A percentile compares a stretch with the other conserved stretches of the same genome.
phyloP scores from a whole-genome alignment of 2,329 filamentous ascomycete genomes.

The Alternaria tenuissima region DNA sequence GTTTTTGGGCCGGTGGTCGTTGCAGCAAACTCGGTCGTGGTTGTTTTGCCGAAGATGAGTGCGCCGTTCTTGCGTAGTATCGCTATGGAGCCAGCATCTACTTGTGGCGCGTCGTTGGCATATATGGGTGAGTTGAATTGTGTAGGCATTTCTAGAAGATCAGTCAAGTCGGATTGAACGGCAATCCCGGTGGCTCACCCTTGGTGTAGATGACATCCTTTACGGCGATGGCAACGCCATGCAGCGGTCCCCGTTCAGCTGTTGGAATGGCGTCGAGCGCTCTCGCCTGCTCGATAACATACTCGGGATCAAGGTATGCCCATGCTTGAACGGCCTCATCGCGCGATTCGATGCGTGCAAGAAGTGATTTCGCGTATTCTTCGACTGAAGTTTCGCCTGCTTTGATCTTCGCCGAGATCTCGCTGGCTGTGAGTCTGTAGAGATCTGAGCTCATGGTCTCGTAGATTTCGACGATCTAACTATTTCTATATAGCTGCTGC shows the following conservation, averaged over 20 bases:
- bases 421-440: slow-evolving; percentile 33
- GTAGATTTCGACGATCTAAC: rapidly evolving
- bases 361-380: slow-evolving; percentile 40
- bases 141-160: slow-evolving; percentile 62
- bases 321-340: slow-evolving; percentile 40
- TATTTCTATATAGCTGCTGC: background rate
- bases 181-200: slow-evolving; percentile 22
- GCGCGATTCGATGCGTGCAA: slow-evolving; percentile 37
- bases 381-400: slow-evolving; percentile 37
- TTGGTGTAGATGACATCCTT: slow-evolving; percentile 67
- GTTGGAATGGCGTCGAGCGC: slow-evolving; percentile 60
- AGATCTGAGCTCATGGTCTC: slow-evolving; percentile 14
- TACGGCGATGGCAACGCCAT: slow-evolving; percentile 66
- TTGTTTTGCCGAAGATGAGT: slow-evolving; percentile 64
- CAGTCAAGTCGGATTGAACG: background rate
- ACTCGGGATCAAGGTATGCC: slow-evolving; percentile 40
- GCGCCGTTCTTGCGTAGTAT: slow-evolving; percentile 65
- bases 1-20: slow-evolving; percentile 63
- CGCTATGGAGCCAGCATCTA: slow-evolving; percentile 63
- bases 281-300: slow-evolving; percentile 61
- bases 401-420: slow-evolving; percentile 34
- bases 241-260: slow-evolving; percentile 62
- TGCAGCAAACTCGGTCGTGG: slow-evolving; percentile 71
- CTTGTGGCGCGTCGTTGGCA: slow-evolving; percentile 51
- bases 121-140: slow-evolving; percentile 66